Conservation (phyloP, 1,139 yeast species). For the Ogataea hybrid region DNA sequence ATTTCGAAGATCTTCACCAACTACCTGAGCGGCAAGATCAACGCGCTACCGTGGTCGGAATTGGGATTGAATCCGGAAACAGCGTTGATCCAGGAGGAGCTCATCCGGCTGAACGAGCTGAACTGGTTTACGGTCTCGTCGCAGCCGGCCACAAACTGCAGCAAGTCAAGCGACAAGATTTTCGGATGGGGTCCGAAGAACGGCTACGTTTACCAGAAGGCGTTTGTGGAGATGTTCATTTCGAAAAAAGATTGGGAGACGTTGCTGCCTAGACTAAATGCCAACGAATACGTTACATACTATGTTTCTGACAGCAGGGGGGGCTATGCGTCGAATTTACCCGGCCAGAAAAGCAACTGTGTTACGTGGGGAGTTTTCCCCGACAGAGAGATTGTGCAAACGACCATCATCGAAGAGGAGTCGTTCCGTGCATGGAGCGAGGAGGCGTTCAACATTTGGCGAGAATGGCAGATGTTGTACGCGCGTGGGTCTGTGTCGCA, state of each 20-base stretch:
- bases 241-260: slow-evolving; percentile 67
- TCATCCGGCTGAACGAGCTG: slow-evolving; percentile 68
- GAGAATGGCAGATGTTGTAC: slow-evolving; percentile 87
- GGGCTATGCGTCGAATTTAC: slow-evolving; percentile 59
- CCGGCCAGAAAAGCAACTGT: slow-evolving; percentile 54
- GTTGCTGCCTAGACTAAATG: slow-evolving; percentile 52
- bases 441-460: slow-evolving; percentile 89
- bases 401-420: slow-evolving; percentile 84
- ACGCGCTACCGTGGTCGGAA: slow-evolving; percentile 90
- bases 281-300: slow-evolving; percentile 54
- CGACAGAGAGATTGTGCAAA: slow-evolving; percentile 78
- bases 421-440: slow-evolving; percentile 92
- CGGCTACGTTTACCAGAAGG: slow-evolving; percentile 90
- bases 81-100: slow-evolving; percentile 86
- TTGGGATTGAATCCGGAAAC: slow-evolving; percentile 85
- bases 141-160: slow-evolving; percentile 88
- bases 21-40: slow-evolving; percentile 73
- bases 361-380: slow-evolving; percentile 98
- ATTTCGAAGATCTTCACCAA: slow-evolving; percentile 66
- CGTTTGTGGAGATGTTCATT: slow-evolving; percentile 87
- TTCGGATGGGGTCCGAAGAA: slow-evolving; percentile 96
- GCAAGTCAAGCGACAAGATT: slow-evolving; percentile 74
- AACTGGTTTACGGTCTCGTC: slow-evolving; percentile 90
- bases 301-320: slow-evolving; percentile 67
- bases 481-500: slow-evolving; percentile 53